Percentiles rank a stretch among this genome's conserved stretches.
Evolutionary conservation across 75 land plant species (phyloP).

Genomic region (Selaginella moellendorffii): DNA sequence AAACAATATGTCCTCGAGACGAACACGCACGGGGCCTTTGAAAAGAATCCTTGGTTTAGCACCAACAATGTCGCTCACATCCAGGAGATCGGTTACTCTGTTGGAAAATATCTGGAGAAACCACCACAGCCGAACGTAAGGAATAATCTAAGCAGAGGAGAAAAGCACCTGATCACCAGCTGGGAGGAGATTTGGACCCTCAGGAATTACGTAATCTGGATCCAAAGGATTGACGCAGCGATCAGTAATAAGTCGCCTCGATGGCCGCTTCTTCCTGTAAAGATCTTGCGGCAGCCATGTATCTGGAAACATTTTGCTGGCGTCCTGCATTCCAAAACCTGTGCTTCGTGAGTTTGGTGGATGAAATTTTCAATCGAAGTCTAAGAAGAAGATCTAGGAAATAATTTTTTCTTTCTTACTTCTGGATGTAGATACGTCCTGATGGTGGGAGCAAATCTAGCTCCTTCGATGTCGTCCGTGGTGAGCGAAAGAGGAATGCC

Average conservation of each 20-base stretch:
- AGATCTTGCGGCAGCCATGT: conserved; percentile 14
- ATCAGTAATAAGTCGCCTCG: conserved; percentile 9
- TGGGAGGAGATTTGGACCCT: conserved; percentile 17
- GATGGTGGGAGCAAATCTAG: conserved; percentile 12
- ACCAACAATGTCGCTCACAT: conserved; percentile 23
- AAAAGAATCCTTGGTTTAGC: conserved; percentile 11
- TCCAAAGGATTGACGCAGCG: conserved; percentile 24
- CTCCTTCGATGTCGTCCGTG: conserved; percentile 13
- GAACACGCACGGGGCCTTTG: conserved; percentile 17
- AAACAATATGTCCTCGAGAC: conserved; percentile 10
- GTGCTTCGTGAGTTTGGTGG: not conserved
- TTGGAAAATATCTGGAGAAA: conserved; percentile 19
- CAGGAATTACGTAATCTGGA: conserved; percentile 21
- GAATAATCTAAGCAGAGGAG: not conserved
- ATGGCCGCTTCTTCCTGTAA: not conserved
- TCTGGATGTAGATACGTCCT: conserved; percentile 11
- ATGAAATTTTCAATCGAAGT: too few species aligned
- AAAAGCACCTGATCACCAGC: conserved; percentile 12
- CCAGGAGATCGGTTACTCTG: conserved; percentile 14
- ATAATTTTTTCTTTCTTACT: too few species aligned
- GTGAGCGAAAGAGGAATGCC: conserved; percentile 14
- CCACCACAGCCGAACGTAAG: not conserved
- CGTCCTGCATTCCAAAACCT: not conserved
- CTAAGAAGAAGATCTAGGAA: not conserved
- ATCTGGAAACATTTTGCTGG: conserved; percentile 20